Evolutionary conservation across 176 grass and related monocot genomes (phyloP).

Genomic region (Zoysia japonica): DNA sequence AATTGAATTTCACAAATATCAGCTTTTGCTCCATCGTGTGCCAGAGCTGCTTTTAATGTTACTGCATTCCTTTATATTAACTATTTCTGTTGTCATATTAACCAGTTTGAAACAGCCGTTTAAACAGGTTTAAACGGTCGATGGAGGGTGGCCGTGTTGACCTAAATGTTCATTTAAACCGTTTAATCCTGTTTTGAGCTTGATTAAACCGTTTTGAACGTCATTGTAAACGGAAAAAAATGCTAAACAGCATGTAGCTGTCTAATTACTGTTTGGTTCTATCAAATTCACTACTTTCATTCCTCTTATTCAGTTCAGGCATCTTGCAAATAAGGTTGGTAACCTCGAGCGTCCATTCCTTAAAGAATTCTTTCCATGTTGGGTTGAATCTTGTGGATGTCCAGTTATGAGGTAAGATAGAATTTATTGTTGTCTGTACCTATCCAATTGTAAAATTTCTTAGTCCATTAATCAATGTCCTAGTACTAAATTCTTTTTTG

Average conservation of each 20-base stretch:
- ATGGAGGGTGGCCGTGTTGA: too few relatives aligned
- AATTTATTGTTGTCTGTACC: constrained; percentile 13
- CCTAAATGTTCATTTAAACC: too few relatives aligned
- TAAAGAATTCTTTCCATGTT: constrained; percentile 96
- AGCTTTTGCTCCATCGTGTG: neutral
- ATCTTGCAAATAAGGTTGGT: constrained; percentile 93
- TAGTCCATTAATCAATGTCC: constrained; percentile 8
- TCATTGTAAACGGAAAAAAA: too few relatives aligned
- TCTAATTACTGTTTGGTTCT: too few relatives aligned
- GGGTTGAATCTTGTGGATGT: constrained; percentile 92
- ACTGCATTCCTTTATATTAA: neutral
- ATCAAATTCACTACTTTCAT: constrained; percentile 36
- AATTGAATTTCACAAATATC: neutral
- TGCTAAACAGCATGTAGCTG: too few relatives aligned
- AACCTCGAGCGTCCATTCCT: constrained; percentile 97
- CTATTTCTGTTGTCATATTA: neutral
- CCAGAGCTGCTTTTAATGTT: constrained; percentile 12
- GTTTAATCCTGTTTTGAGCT: too few relatives aligned
- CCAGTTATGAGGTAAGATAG: constrained; percentile 80
- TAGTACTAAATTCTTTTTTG: constrained; percentile 31
- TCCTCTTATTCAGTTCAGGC: constrained; percentile 85
- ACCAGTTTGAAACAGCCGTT: neutral
- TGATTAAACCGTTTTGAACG: too few relatives aligned
- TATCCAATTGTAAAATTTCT: constrained; percentile 10
- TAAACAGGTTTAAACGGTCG: too few relatives aligned